Base-by-base conservation (phyloP, 306 rosid species). In the Corylus heterophylla region DNA sequence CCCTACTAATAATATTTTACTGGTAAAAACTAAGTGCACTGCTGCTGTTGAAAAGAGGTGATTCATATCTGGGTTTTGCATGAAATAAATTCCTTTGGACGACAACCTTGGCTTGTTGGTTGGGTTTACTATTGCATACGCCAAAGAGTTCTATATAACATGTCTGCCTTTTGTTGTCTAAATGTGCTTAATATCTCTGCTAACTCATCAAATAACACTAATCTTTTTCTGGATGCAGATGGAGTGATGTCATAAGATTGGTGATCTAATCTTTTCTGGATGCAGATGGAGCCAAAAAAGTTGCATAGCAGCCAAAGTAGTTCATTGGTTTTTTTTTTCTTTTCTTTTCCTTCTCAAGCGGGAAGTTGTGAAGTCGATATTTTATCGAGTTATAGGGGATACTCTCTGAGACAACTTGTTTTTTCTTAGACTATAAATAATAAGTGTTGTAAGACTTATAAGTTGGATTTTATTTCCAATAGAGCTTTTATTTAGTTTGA, bases 231-330 rank as follows among this genome's bases (percentile, higher is more conserved):
- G 44, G 73, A 12, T 75, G 74, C 81, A 83, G 86, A 69, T 11
- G 52, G 83, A 84, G 81, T 79, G 82, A 80, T 49, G 54, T 69
- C 35, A 54, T 63, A n/a, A 8, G 69, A 63, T 20, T 37, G 20
- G 11, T 6, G 45, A 39, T 42, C 45, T 31, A 31, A 31, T 31
- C 9, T 12, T 74, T 67, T 56, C 37, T 49, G 44, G 74, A 12
- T 75, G 74, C 81, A 83, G 86, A 70, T 16, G 54, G 81, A 84
- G 50, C n/a, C 8, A 48, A 62, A 55, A 55, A 12, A 39, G 29
- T 8, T 29, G 62, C 73, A n/a, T 67, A 67, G 18, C 35, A 2
- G 71, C 47, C 70, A 4, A 54, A 47, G 49, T 74, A 64, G 51
- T 63, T 29, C 12, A 7, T 55, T 74, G 25, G 0, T 35, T 14